A percentile compares a stretch with the other conserved stretches of the same genome.
Conservation (phyloP, 2,329 filamentous ascomycete genomes). For the Arthroderma sp. region DNA sequence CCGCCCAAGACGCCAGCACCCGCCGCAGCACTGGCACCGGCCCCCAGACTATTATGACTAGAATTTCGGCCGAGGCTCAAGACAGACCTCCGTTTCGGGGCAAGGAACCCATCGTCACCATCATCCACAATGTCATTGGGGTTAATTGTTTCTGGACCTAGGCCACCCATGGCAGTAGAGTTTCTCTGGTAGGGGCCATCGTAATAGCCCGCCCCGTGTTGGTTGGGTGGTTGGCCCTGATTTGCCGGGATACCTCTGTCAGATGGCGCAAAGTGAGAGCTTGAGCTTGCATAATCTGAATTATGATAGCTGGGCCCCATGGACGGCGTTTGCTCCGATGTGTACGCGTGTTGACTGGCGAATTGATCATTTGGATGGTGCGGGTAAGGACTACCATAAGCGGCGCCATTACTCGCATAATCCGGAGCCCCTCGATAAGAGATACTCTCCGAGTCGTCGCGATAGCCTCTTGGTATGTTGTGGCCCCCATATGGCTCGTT, state of each 20-base stretch:
- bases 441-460: not conserved
- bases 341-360: not conserved
- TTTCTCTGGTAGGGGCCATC: slow-evolving; percentile 57
- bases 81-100: slow-evolving; percentile 45
- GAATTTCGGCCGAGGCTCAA: slow-evolving; percentile 41
- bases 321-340: not conserved
- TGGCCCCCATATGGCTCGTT: not conserved
- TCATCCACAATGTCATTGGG: slow-evolving; percentile 75
- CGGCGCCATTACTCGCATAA: too few relatives aligned
- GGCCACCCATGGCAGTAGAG: slow-evolving; percentile 36
- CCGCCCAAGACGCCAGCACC: slow-evolving; percentile 31
- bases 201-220: slow-evolving; percentile 27
- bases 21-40: slow-evolving; percentile 28
- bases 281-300: slow-evolving; percentile 6
- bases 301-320: not conserved
- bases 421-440: too few relatives aligned
- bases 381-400: not conserved
- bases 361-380: not conserved
- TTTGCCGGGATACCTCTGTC: slow-evolving; percentile 37
- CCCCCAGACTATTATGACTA: slow-evolving; percentile 19
- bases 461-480: not conserved
- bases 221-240: slow-evolving; percentile 23
- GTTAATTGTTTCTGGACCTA: slow-evolving; percentile 48
- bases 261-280: slow-evolving; percentile 26
- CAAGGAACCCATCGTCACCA: slow-evolving; percentile 68